phyloP scores from a whole-genome alignment of 805 yeast species.

The Saccharomycopsis javanensis region DNA sequence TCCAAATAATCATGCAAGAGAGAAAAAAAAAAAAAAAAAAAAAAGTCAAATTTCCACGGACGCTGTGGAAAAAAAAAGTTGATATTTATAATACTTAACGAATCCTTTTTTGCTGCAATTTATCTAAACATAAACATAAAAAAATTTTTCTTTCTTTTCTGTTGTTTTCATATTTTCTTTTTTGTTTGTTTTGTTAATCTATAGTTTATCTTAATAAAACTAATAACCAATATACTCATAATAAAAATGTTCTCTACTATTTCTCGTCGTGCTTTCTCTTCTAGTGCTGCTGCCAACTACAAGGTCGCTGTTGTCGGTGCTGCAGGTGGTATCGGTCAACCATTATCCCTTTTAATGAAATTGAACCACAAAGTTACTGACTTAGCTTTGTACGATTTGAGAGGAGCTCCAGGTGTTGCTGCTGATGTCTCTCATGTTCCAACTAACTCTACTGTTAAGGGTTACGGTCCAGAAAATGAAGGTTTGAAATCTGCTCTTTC shows the following conservation, averaged over 20 bases:
- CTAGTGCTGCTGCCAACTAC: conserved; percentile 57
- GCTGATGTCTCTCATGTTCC: conserved; percentile 74
- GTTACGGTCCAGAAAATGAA: conserved; percentile 57
- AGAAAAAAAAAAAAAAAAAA: background rate
- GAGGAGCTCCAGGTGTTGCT: conserved; percentile 73
- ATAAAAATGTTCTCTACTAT: conserved; percentile 18
- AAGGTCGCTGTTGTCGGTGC: conserved; percentile 79
- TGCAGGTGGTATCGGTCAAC: conserved; percentile 79
- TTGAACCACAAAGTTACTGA: conserved; percentile 63
- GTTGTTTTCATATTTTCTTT: background rate
- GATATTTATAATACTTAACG: background rate
- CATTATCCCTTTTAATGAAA: conserved; percentile 56
- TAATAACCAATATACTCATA: background rate
- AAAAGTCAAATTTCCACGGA: too few species aligned
- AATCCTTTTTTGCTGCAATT: too few species aligned
- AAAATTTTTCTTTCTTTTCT: background rate
- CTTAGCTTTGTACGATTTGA: conserved; percentile 62
- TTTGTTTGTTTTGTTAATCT: background rate
- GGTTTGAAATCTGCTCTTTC: conserved; percentile 61
- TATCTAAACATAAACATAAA: too few species aligned
- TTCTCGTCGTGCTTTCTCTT: conserved; percentile 38
- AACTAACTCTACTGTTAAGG: conserved; percentile 55
- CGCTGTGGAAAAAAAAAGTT: too few species aligned
- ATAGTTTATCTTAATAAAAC: background rate
- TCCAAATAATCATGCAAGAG: too few species aligned